Percentiles rank a stretch among this genome's conserved stretches.
phyloP scores from a whole-genome alignment of 140 eudicot species.

The Ambrosia hybrid region DNA sequence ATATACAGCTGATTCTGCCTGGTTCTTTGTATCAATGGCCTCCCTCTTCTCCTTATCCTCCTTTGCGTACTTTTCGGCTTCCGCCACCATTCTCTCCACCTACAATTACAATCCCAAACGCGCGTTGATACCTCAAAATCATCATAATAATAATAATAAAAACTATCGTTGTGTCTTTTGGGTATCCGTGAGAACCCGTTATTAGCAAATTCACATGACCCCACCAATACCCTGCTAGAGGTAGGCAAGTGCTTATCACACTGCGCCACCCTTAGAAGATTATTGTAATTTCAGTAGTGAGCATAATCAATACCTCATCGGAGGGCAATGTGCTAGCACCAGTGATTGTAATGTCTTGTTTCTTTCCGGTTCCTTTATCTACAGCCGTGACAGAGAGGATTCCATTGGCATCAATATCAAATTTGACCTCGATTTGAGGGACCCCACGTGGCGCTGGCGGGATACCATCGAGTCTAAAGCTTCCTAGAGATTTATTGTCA shows the following conservation, averaged over 20 bases:
- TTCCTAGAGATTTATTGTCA: conserved; percentile 92
- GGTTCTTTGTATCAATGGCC: conserved; percentile 83
- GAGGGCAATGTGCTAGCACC: conserved; percentile 96
- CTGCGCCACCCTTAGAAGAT: background rate
- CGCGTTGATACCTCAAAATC: background rate
- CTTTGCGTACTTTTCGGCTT: conserved; percentile 74
- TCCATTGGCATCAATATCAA: conserved; percentile 93
- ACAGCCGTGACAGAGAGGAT: conserved; percentile 83
- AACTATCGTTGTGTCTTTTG: background rate
- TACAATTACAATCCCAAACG: conserved; percentile 4
- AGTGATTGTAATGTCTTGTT: conserved; percentile 92
- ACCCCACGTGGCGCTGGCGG: conserved; percentile 99
- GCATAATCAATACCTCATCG: conserved; percentile 48
- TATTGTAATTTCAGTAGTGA: background rate
- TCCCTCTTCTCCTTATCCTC: conserved; percentile 92
- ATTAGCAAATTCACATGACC: background rate
- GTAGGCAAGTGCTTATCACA: background rate
- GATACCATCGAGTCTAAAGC: conserved; percentile 96
- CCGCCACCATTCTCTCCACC: conserved; percentile 83
- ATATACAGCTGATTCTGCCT: conserved; percentile 73
- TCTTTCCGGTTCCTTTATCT: conserved; percentile 93
- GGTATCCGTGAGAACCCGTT: background rate
- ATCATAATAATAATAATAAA: background rate
- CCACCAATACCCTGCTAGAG: background rate
- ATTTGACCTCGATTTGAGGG: conserved; percentile 83